Conservation (phyloP, 1,139 yeast species). For the Debaryomycetaceae sp. region DNA sequence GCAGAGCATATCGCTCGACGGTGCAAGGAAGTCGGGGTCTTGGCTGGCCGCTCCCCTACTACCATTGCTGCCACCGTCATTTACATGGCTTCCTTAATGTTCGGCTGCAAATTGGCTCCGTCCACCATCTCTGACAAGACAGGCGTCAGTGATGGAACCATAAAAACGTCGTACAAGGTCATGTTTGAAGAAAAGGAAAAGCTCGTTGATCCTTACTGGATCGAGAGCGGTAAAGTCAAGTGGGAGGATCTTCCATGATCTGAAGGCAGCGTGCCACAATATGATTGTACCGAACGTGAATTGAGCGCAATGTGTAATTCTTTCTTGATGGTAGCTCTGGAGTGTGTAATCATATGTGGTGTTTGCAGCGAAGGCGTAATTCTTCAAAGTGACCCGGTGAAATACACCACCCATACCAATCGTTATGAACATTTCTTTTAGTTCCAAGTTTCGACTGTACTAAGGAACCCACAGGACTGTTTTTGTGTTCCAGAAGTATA, state of each 20-base stretch:
- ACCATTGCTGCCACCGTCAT: constrained; percentile 97
- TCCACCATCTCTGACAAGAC: constrained; percentile 82
- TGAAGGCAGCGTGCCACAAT: too few relatives aligned
- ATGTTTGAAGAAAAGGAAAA: constrained; percentile 66
- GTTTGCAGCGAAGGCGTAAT: too few relatives aligned
- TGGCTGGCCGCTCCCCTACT: constrained; percentile 95
- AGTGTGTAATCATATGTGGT: too few relatives aligned
- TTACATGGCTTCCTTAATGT: constrained; percentile 80
- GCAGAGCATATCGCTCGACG: constrained; percentile 88
- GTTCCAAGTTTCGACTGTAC: too few relatives aligned
- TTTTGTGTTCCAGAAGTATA: too few relatives aligned
- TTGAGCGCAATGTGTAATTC: too few relatives aligned
- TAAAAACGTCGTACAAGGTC: constrained; percentile 81
- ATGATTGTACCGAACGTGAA: too few relatives aligned
- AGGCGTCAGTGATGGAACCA: constrained; percentile 98
- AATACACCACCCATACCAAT: too few relatives aligned
- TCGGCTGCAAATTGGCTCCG: constrained; percentile 62
- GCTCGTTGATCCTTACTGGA: constrained; percentile 72
- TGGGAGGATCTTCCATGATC: constrained; percentile 57
- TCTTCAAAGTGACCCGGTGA: too few relatives aligned
- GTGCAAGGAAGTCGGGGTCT: constrained; percentile 83
- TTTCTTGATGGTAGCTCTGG: too few relatives aligned
- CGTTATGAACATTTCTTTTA: too few relatives aligned
- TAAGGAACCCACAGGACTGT: too few relatives aligned
- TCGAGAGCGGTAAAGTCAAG: constrained; percentile 58